Evolutionary conservation across 305 asterid genomes (phyloP).

Genomic region (Coffea humblotiana): DNA sequence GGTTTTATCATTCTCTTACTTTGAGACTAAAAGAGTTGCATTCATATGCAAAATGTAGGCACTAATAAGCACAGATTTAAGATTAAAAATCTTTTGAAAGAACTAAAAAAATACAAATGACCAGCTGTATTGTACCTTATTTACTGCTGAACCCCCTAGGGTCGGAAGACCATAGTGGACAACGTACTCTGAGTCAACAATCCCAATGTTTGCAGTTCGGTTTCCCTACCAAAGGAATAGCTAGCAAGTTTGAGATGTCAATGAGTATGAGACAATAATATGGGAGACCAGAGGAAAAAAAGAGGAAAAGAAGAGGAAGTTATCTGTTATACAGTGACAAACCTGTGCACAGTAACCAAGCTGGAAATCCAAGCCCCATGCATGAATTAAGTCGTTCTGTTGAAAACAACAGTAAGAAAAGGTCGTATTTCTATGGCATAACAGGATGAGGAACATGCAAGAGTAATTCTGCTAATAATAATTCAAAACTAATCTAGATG

Average conservation of each 20-base stretch:
- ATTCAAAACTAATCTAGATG: too few relatives aligned
- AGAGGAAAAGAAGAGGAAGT: not conserved
- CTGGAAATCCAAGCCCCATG: conserved; percentile 80
- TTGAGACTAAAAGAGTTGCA: not conserved
- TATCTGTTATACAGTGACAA: conserved; percentile 8
- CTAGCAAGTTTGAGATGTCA: not conserved
- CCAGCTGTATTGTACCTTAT: conserved; percentile 36
- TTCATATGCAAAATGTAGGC: not conserved
- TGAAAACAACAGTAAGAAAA: not conserved
- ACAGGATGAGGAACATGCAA: not conserved
- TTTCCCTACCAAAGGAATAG: conserved; percentile 49
- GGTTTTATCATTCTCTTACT: not conserved
- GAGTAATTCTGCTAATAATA: not conserved
- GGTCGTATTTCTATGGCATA: not conserved
- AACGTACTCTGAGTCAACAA: conserved; percentile 73
- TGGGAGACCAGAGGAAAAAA: not conserved
- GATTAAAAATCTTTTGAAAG: not conserved
- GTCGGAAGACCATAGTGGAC: conserved; percentile 71
- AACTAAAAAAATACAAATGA: not conserved
- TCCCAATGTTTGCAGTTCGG: conserved; percentile 54
- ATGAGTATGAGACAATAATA: not conserved
- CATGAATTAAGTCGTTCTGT: conserved; percentile 71
- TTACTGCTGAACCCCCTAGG: conserved; percentile 58
- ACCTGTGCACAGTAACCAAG: conserved; percentile 83
- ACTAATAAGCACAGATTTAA: not conserved